Evolutionary conservation across 2,329 filamentous ascomycete genomes (phyloP).

Genomic region (Tolypocladium cylindrosporum): DNA sequence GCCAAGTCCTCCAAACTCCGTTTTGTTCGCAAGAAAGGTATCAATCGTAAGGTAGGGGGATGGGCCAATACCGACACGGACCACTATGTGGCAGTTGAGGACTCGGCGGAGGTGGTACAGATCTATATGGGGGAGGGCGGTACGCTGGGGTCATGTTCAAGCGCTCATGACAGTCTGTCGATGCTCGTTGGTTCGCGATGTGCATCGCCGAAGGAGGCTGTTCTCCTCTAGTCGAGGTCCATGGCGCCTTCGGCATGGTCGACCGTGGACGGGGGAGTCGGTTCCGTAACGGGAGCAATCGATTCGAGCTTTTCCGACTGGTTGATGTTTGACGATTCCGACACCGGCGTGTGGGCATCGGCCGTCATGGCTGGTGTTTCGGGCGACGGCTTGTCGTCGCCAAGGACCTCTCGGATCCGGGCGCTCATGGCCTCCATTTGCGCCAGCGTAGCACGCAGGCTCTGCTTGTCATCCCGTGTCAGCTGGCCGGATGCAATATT

Average conservation of each 20-base stretch:
- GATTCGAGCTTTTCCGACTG: slow-evolving; percentile 18
- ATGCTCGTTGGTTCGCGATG: not conserved
- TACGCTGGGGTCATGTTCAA: not conserved
- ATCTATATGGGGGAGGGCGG: not conserved
- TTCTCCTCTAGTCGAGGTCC: slow-evolving; percentile 25
- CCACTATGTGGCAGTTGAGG: not conserved
- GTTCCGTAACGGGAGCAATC: slow-evolving; percentile 22
- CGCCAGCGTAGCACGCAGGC: slow-evolving; percentile 37
- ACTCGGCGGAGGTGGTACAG: not conserved
- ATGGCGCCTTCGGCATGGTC: slow-evolving; percentile 27
- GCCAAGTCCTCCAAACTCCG: not conserved
- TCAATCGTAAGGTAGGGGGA: not conserved
- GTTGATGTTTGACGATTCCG: slow-evolving; percentile 10
- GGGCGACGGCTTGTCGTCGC: slow-evolving; percentile 15
- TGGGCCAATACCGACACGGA: not conserved
- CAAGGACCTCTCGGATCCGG: slow-evolving; percentile 31
- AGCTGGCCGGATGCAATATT: slow-evolving; percentile 32
- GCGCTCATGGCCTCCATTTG: slow-evolving; percentile 34
- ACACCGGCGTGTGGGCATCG: slow-evolving; percentile 15
- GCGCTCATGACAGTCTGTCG: not conserved
- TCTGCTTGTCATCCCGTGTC: slow-evolving; percentile 28
- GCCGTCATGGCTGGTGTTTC: slow-evolving; percentile 9
- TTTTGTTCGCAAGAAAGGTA: not conserved
- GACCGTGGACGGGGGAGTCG: slow-evolving; percentile 28
- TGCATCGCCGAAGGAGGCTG: not conserved